These are phyloP conservation scores for Penicillium egyptiacum DNA, from an alignment of 495 filamentous ascomycete genomes.

Conservation along the genomic window DNA sequence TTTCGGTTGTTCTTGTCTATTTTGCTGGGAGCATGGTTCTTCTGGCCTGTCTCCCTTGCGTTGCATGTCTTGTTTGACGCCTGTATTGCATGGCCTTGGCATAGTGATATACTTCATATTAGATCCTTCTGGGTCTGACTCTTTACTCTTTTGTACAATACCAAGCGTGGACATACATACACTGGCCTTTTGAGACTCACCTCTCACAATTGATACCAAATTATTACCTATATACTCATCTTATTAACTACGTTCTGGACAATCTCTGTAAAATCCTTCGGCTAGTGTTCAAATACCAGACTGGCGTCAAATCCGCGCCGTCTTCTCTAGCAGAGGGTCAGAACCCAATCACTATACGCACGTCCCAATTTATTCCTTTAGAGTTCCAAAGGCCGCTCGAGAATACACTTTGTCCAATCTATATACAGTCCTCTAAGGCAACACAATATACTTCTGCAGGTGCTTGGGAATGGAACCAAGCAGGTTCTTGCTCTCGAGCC, in stretches of 20 bases:
- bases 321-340: not conserved
- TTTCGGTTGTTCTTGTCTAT: slow-evolving; percentile 21
- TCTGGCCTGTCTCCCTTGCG: not conserved
- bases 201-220: slow-evolving; percentile 14
- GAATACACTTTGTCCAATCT: slow-evolving; percentile 19
- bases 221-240: not conserved
- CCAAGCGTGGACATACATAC: slow-evolving; percentile 14
- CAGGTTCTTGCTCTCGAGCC: slow-evolving; percentile 83
- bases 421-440: slow-evolving; percentile 57
- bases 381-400: not conserved
- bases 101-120: slow-evolving; percentile 1
- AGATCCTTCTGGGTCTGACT: not conserved
- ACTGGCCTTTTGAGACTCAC: slow-evolving; percentile 10
- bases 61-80: slow-evolving; percentile 4
- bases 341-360: not conserved
- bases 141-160: slow-evolving; percentile 16
- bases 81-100: not conserved
- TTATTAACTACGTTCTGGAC: not conserved
- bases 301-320: no score
- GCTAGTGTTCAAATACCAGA: no score
- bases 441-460: slow-evolving; percentile 87
- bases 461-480: slow-evolving; percentile 79
- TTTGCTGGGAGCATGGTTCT: not conserved
- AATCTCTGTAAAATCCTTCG: not conserved
- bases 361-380: not conserved